Evolutionary conservation across 139 green algal genomes (phyloP).

Genomic region (Helicosporidium sp.): DNA sequence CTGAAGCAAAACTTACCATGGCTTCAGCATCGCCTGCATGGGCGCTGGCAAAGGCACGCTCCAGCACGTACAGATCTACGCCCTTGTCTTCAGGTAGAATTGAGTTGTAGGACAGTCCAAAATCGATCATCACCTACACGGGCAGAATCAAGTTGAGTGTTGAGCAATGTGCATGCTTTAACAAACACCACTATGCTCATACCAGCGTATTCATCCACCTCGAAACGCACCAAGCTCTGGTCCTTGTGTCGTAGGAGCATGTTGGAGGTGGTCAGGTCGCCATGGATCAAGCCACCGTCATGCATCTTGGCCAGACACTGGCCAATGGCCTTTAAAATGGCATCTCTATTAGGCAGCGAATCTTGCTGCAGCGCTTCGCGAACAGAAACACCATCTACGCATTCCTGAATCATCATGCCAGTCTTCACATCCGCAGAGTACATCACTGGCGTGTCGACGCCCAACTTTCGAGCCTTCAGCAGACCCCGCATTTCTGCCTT

Average conservation of each 20-base stretch:
- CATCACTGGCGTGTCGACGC: constrained; percentile 39
- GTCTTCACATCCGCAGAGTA: constrained; percentile 39
- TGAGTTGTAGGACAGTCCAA: constrained; percentile 56
- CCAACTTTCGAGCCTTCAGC: constrained; percentile 43
- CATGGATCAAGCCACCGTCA: constrained; percentile 72
- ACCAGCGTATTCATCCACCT: too few species aligned
- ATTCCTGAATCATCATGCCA: constrained; percentile 45
- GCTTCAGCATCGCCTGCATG: constrained; percentile 23
- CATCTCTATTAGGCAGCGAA: neutral
- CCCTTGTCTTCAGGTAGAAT: constrained; percentile 47
- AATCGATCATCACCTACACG: constrained; percentile 62
- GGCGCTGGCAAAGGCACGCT: constrained; percentile 56
- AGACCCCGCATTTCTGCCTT: constrained; percentile 42
- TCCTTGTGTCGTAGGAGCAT: constrained; percentile 43
- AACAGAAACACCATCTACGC: constrained; percentile 32
- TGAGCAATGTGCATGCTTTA: too few species aligned
- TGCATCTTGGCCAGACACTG: constrained; percentile 51
- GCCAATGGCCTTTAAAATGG: constrained; percentile 38
- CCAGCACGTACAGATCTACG: constrained; percentile 77
- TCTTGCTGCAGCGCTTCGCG: neutral
- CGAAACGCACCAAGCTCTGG: constrained; percentile 17
- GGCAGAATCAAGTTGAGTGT: too few species aligned
- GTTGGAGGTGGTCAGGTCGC: constrained; percentile 77
- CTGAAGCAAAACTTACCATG: too few species aligned
- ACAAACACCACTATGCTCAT: too few species aligned